A percentile compares a stretch with the other conserved stretches of the same genome.
phyloP scores from a whole-genome alignment of 2,329 filamentous ascomycete species.

The Lecanosticta acicola region DNA sequence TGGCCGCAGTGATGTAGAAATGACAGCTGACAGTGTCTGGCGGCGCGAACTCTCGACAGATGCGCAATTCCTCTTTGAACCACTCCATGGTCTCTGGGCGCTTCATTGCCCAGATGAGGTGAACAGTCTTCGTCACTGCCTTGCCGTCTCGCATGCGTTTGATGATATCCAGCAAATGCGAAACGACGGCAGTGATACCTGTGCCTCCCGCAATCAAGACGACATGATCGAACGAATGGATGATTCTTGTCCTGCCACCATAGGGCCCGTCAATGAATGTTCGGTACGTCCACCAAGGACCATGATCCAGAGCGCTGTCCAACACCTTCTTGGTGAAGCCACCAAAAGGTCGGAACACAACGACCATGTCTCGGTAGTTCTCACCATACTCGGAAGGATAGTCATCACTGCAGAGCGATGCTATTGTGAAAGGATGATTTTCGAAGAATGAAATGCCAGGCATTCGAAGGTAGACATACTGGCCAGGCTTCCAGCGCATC shows the following conservation, averaged over 20 bases:
- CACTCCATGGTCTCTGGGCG: constrained; percentile 91
- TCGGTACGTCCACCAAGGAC: constrained; percentile 84
- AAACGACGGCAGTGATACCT: constrained; percentile 88
- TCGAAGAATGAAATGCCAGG: constrained; percentile 84
- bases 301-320: constrained; percentile 76
- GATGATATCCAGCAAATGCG: constrained; percentile 86
- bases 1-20: constrained; percentile 84
- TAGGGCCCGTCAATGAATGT: constrained; percentile 93
- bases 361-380: constrained; percentile 76
- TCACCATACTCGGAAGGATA: constrained; percentile 90
- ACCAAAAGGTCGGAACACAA: constrained; percentile 86
- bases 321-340: constrained; percentile 84
- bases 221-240: constrained; percentile 89
- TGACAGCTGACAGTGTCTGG: constrained; percentile 86
- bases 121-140: constrained; percentile 82
- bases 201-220: constrained; percentile 91
- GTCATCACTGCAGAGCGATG: constrained; percentile 85
- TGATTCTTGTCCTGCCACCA: constrained; percentile 83
- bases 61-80: constrained; percentile 91
- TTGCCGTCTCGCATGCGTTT: constrained; percentile 94
- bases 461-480: constrained; percentile 93
- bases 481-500: constrained; percentile 86
- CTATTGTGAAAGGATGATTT: constrained; percentile 93
- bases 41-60: constrained; percentile 83
- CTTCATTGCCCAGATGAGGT: constrained; percentile 91